Base-by-base conservation (phyloP, 768 basidiomycete genomes). In the Lentinula lateritia region DNA sequence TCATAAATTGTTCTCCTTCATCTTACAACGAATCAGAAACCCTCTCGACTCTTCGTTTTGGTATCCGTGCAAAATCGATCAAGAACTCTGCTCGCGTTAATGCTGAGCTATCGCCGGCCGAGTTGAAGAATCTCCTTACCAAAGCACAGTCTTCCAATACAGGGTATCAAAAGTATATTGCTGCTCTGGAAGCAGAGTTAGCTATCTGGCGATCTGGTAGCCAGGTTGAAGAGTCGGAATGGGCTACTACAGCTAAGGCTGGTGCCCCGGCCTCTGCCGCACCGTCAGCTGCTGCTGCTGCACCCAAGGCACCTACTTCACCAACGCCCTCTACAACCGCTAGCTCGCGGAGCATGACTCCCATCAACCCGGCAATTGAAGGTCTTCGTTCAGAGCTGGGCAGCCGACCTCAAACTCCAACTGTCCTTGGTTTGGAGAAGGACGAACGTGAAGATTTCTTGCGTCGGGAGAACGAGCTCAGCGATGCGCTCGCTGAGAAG, bases 61-160 rank as follows among this genome's bases (percentile, higher is more conserved):
- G 97, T 80, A 98, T 98, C 72, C 93, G 97, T 65, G 96, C 97
- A n/a, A 99, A 99, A 76, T 92, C 93, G n/a, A 99, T 99, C 86
- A 98, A 98, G 92, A 99, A 99, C 75, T 93, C 92, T 63, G 97
- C 97, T 63, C 91, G 97, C 50, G 93, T 99, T 77, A 99, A 99
- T 73, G 94, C 95, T 58, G 97, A 99, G 74, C 83, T 99, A 56
- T 93, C 96, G 2, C 96, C 97, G 2, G 80, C 95, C 53, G 97
- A 99, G 70, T 90, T 99, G 77, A 99, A 98, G 73, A 87, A 85
- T 10, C 80, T 97, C 39, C 80, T 99, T 63, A 86, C 87, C 68
- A 97, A 96, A 75, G 91, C 96, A 0, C 89, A 95, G 65, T 78
- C 90, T 36, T 88, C 94, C 36, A 92, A 93, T 64, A 85, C 90